These are phyloP conservation scores for Gynostemma pentaphyllum DNA, from an alignment of 306 rosid species.

Conservation along the genomic window DNA sequence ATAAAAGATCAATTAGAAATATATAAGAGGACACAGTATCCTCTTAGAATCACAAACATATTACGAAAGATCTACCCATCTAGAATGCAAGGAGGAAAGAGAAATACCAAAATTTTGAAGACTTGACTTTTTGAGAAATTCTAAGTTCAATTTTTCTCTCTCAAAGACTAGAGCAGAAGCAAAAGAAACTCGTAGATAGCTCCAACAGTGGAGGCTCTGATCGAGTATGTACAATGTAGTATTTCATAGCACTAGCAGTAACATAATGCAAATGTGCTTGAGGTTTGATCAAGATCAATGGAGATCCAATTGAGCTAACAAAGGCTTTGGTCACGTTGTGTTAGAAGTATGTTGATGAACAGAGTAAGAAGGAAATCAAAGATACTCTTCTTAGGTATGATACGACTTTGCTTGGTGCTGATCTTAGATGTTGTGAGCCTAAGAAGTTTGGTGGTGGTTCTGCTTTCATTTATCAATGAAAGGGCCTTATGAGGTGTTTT, in stretches of 20 bases:
- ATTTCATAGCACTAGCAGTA: conserved; percentile 79
- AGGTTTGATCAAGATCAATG: conserved; percentile 75
- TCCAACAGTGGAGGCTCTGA: conserved; percentile 18
- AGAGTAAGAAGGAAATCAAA: conserved; percentile 87
- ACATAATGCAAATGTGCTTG: conserved; percentile 80
- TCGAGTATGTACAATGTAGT: conserved; percentile 65
- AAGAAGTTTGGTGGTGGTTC: conserved; percentile 97
- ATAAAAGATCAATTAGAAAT: neutral
- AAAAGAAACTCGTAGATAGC: neutral
- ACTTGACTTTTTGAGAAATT: too few relatives aligned
- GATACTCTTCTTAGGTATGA: conserved; percentile 65
- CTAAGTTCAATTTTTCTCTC: too few relatives aligned
- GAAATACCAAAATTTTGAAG: neutral
- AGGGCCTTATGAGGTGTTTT: too few relatives aligned
- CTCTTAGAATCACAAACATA: neutral
- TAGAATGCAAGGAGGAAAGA: neutral
- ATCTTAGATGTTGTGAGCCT: conserved; percentile 83
- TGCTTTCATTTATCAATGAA: too few relatives aligned
- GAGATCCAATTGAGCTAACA: conserved; percentile 73
- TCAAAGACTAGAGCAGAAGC: conserved; percentile 11
- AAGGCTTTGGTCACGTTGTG: conserved; percentile 69
- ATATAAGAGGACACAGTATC: neutral
- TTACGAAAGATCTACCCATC: neutral
- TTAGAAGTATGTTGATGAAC: conserved; percentile 84
- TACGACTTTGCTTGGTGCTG: conserved; percentile 64